phyloP scores from a whole-genome alignment of 83 land plant genomes.

The Thuja plicata region DNA sequence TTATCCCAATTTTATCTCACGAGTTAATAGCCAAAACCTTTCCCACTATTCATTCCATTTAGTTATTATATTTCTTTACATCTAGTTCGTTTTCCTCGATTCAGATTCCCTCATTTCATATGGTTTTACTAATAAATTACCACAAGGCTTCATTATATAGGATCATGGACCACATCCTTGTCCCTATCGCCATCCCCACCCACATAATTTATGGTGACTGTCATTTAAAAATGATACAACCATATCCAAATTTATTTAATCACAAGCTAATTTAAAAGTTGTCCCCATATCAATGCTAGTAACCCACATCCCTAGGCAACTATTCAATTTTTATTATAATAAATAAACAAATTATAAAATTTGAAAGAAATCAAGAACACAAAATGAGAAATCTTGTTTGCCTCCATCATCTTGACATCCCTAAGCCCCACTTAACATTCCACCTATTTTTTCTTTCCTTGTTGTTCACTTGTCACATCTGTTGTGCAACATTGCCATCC shows the following conservation, averaged over 20 bases:
- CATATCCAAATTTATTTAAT: no score
- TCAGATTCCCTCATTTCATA: not conserved
- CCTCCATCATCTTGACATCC: not conserved
- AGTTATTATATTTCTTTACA: not conserved
- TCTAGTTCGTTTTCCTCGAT: not conserved
- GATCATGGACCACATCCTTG: no score
- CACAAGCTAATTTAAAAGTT: no score
- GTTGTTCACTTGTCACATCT: not conserved
- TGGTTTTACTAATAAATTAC: not conserved
- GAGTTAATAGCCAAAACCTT: not conserved
- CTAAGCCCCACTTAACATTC: not conserved
- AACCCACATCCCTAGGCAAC: no score
- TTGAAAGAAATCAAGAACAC: not conserved
- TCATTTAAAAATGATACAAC: no score
- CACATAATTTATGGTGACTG: no score
- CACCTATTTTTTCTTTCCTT: no score
- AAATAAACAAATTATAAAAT: not conserved
- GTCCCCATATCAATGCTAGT: no score
- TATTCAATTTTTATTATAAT: not conserved
- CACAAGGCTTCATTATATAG: no score
- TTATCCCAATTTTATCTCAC: not conserved
- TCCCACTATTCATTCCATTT: not conserved
- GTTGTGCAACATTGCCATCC: no score
- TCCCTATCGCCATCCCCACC: no score
- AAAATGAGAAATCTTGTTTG: not conserved